Evolutionary conservation across 495 filamentous ascomycete species (phyloP), one percentile per base, ranked within the genome.

Genomic region (Daldinia caldariorum): DNA sequence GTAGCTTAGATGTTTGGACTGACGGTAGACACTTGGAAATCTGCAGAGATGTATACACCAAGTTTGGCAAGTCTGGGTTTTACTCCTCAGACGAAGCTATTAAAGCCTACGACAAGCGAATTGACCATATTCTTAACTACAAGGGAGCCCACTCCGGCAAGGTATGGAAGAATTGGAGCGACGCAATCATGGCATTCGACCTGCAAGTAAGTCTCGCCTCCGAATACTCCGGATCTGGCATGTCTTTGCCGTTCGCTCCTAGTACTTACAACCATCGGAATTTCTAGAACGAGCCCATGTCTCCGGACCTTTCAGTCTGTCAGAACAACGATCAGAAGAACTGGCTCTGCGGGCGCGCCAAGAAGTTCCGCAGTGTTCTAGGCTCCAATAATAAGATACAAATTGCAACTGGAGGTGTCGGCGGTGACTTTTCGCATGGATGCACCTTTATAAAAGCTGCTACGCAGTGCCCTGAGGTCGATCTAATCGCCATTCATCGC

Each of bases 121-220:
- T 82, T 26, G 60, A 58, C 6, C 56, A 68, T 51, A 79, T 82
- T 57, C 54, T 80, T 4, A 75, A 74, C 38, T 81, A 79, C 65
- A 69, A 73, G 45, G 73, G 70, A 22, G 72, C 72, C 6, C 35
- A 35, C 61, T 79, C 76, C 26, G 75, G 75, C 45, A 71, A 79
- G 35, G 59, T 66, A 18, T 80, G 79, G 78, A 76, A 73, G 37
- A 63, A 79, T 20, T 73, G 75, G 62, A 63, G 56, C 45, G 77
- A 80, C 45, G 80, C 71, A 10, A 82, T 82, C 47, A 63, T 82
- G 41, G 79, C 79, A 3, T 80, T 82, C 50, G 78, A 82, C 57
- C 56, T 81, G 1, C 66, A 69, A 58, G 51, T 63, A 61, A 38
- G 37, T 16, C 3, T 20, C n/a, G 22, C 12, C 16, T 32, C 12